Conservation (phyloP, 2,329 filamentous ascomycete species). For the Colletotrichum sp. region DNA sequence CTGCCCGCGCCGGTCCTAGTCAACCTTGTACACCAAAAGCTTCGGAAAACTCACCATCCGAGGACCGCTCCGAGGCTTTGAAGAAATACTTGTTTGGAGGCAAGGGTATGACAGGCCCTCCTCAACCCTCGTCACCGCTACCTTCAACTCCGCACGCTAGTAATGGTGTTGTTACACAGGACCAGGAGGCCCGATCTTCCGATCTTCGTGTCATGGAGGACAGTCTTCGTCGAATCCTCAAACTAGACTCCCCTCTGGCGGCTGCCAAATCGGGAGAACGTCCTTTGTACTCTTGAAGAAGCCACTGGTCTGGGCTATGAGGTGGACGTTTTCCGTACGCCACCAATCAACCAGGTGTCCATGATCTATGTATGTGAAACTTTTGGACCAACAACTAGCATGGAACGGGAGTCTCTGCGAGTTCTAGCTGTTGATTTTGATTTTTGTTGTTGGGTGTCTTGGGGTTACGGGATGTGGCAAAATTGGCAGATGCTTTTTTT, state of each 20-base stretch:
- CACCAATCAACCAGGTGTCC: neutral
- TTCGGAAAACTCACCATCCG: constrained; percentile 22
- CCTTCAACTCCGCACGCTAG: neutral
- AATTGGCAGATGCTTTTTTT: neutral
- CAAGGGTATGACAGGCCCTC: constrained; percentile 25
- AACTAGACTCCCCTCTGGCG: constrained; percentile 34
- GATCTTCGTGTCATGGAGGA: constrained; percentile 58
- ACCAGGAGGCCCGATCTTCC: constrained; percentile 28
- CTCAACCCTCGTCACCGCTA: constrained; percentile 1
- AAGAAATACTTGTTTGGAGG: constrained; percentile 62
- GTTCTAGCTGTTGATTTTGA: constrained; percentile 12
- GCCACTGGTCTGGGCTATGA: neutral
- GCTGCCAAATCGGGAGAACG: constrained; percentile 23
- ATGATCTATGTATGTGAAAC: neutral
- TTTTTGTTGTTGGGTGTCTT: constrained; percentile 15
- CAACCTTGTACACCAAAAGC: constrained; percentile 2
- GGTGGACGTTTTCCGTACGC: neutral
- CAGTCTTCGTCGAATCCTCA: constrained; percentile 57
- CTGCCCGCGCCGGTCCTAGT: constrained; percentile 45
- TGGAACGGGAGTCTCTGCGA: neutral
- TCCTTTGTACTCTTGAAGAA: constrained; percentile 10
- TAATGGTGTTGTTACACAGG: neutral
- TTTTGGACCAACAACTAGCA: neutral
- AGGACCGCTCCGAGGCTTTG: constrained; percentile 50
- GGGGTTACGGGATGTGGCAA: constrained; percentile 7